phyloP scores from a whole-genome alignment of 805 yeast species.

The Nakazawaea holstii region DNA sequence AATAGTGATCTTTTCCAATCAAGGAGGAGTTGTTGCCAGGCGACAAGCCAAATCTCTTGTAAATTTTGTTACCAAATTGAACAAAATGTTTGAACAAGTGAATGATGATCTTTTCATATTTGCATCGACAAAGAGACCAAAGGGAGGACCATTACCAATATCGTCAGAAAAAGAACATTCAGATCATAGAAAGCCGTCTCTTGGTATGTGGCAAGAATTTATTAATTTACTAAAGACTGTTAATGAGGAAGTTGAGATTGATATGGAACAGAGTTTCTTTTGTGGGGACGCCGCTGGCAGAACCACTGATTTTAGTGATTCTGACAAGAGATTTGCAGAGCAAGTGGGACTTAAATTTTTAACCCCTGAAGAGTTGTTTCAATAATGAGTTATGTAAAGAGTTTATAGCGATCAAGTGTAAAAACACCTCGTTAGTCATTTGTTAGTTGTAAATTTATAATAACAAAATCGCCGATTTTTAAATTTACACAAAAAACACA shows the following conservation, averaged over 20 bases:
- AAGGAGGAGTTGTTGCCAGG: conserved; percentile 58
- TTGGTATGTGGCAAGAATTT: conserved; percentile 71
- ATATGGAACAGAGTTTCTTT: conserved; percentile 44
- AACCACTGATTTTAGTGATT: conserved; percentile 67
- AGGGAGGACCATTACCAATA: conserved; percentile 12
- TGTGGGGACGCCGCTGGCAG: conserved; percentile 99
- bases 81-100: conserved; percentile 28
- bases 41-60: conserved; percentile 28
- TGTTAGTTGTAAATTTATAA: not conserved
- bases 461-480: not conserved
- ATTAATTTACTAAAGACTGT: conserved; percentile 28
- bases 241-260: conserved; percentile 25
- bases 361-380: conserved; percentile 69
- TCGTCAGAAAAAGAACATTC: conserved; percentile 29
- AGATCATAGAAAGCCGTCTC: conserved; percentile 63
- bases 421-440: no score
- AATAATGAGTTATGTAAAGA: not conserved
- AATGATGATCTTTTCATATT: conserved; percentile 38
- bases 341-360: conserved; percentile 47
- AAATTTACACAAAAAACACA: not conserved
- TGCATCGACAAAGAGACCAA: conserved; percentile 58
- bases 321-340: conserved; percentile 68
- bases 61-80: conserved; percentile 37
- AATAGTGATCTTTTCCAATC: conserved; percentile 79
- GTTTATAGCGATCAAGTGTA: no score